Evolutionary conservation across 768 basidiomycete species (phyloP).

Genomic region (Tricholoma matsutake): DNA sequence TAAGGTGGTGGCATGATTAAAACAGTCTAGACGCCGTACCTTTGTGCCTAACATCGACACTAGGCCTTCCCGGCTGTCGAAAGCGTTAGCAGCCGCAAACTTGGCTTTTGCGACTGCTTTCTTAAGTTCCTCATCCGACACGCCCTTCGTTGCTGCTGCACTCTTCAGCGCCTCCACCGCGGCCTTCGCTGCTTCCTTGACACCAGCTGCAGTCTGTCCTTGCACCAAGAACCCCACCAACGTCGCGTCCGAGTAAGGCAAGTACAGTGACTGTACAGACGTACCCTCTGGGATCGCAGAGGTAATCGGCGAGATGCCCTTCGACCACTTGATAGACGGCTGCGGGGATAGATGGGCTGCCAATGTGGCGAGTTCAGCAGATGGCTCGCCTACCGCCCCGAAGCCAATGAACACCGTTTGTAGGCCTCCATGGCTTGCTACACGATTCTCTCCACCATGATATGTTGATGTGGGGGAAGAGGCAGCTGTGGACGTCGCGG

Average conservation of each 20-base stretch:
- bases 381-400: conserved; percentile 63
- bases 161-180: conserved; percentile 63
- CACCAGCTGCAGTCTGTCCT: conserved; percentile 57
- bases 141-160: conserved; percentile 49
- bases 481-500: conserved; percentile 32
- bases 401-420: conserved; percentile 88
- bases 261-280: conserved; percentile 68
- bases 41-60: conserved; percentile 59
- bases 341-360: conserved; percentile 76
- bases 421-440: conserved; percentile 56
- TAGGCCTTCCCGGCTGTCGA: conserved; percentile 71
- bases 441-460: conserved; percentile 85
- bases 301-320: conserved; percentile 67
- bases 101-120: conserved; percentile 86
- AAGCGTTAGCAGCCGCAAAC: conserved; percentile 68
- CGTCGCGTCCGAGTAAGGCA: conserved; percentile 90
- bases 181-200: conserved; percentile 66
- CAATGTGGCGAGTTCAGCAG: conserved; percentile 75
- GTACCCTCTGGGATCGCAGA: conserved; percentile 55
- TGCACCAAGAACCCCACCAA: conserved; percentile 83
- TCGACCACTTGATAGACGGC: conserved; percentile 84
- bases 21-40: conserved; percentile 38
- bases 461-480: conserved; percentile 39
- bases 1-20: conserved; percentile 2
- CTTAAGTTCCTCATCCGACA: conserved; percentile 71